These are phyloP conservation scores for Spergularia bocconei DNA, from an alignment of 148 eudicot species.

Conservation along the genomic window DNA sequence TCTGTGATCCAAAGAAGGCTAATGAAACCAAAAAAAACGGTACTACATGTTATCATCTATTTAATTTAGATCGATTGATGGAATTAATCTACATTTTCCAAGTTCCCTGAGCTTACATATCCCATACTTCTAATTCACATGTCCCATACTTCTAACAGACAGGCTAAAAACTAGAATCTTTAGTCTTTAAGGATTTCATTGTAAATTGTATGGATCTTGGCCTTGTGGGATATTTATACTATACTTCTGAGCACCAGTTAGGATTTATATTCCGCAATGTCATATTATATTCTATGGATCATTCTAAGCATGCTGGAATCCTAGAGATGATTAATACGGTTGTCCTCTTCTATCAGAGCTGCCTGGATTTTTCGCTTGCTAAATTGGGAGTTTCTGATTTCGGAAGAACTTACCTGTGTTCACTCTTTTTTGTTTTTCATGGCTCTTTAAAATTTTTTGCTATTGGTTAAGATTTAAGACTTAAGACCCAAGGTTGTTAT, in stretches of 20 bases:
- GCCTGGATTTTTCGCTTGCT: background rate
- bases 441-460: background rate
- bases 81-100: background rate
- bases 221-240: background rate
- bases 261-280: background rate
- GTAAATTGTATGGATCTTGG: background rate
- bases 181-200: background rate
- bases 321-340: background rate
- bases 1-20: conserved; percentile 27
- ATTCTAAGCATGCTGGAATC: background rate
- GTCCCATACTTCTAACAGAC: background rate
- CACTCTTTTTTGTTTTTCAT: background rate
- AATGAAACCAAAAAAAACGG: conserved; percentile 32
- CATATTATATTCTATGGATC: background rate
- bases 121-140: background rate
- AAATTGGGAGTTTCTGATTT: background rate
- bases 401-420: background rate
- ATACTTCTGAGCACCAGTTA: background rate
- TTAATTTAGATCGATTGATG: background rate
- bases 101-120: background rate
- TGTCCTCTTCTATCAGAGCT: background rate
- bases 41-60: conserved; percentile 8
- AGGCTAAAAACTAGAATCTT: background rate
- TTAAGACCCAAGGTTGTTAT: background rate
- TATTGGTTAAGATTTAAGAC: background rate